A percentile compares a stretch with the other conserved stretches of the same genome.
Conservation (phyloP, 2,329 filamentous ascomycete genomes). For the Diaporthe helianthi region DNA sequence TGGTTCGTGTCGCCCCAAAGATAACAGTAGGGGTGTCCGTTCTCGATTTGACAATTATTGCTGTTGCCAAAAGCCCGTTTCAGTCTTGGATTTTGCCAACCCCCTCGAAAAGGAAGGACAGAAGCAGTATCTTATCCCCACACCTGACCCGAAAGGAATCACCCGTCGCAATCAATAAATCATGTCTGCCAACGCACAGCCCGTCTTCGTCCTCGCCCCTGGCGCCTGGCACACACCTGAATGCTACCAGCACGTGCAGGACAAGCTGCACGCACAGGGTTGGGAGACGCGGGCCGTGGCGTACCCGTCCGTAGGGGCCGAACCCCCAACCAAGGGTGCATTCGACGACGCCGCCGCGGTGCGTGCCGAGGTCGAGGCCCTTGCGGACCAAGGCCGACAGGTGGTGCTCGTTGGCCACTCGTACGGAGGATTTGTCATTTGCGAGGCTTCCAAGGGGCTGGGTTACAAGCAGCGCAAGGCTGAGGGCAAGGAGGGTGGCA, state of each 20-base stretch:
- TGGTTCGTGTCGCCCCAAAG: background rate
- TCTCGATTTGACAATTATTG: background rate
- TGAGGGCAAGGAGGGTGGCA: constrained; percentile 44
- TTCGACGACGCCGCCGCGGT: constrained; percentile 42
- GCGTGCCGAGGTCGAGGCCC: constrained; percentile 35
- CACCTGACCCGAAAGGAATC: background rate
- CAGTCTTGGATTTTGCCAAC: constrained; percentile 15
- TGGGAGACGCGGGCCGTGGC: constrained; percentile 41
- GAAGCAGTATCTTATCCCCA: constrained; percentile 1
- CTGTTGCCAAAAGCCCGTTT: background rate
- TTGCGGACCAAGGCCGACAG: constrained; percentile 41
- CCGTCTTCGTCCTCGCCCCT: constrained; percentile 44
- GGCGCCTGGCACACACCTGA: constrained; percentile 45
- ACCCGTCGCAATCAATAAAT: background rate
- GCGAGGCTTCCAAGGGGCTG: constrained; percentile 41
- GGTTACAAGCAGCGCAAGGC: constrained; percentile 42
- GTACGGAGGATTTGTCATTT: constrained; percentile 43
- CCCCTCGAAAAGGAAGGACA: background rate
- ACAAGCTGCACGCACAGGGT: constrained; percentile 40
- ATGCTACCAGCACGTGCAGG: constrained; percentile 41
- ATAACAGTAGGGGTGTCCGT: background rate
- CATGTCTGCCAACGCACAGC: constrained; percentile 25
- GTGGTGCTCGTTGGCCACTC: constrained; percentile 45
- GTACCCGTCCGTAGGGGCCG: constrained; percentile 44
- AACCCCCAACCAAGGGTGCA: constrained; percentile 37